A percentile compares a stretch with the other conserved stretches of the same genome.
These are phyloP conservation scores for Populus hybrid DNA, from an alignment of 441 rosid genomes.

Conservation along the genomic window DNA sequence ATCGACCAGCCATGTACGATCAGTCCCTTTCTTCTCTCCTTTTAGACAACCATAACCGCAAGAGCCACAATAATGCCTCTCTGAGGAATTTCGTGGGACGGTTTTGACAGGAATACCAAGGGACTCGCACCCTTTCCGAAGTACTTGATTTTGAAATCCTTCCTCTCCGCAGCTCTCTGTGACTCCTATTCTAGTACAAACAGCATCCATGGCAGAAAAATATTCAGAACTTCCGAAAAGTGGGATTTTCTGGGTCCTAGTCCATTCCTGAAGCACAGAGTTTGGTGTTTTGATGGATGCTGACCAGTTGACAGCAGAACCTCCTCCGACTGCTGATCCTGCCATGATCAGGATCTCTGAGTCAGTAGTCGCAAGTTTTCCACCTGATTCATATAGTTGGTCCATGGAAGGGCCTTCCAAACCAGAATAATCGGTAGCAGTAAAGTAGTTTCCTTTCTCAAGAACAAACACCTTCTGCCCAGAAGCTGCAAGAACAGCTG, in stretches of 20 bases:
- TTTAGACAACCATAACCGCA: constrained; percentile 75
- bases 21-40: constrained; percentile 86
- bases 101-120: constrained; percentile 50
- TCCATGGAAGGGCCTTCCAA: constrained; percentile 61
- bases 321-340: constrained; percentile 83
- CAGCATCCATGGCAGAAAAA: constrained; percentile 58
- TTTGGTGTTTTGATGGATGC: constrained; percentile 73
- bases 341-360: constrained; percentile 47
- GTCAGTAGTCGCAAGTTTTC: constrained; percentile 41
- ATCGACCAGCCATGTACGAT: constrained; percentile 78
- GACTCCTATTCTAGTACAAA: constrained; percentile 70
- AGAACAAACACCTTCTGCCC: constrained; percentile 76
- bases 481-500: constrained; percentile 64
- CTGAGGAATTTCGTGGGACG: constrained; percentile 73
- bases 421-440: constrained; percentile 50
- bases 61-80: constrained; percentile 73
- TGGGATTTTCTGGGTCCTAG: constrained; percentile 38
- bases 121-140: constrained; percentile 69
- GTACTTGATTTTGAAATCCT: constrained; percentile 71
- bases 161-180: constrained; percentile 53
- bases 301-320: constrained; percentile 88
- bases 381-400: constrained; percentile 64
- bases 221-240: constrained; percentile 52
- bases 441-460: constrained; percentile 81
- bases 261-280: constrained; percentile 69